Conservation (phyloP, 495 filamentous ascomycete species). For the Neohortaea acidophila region DNA sequence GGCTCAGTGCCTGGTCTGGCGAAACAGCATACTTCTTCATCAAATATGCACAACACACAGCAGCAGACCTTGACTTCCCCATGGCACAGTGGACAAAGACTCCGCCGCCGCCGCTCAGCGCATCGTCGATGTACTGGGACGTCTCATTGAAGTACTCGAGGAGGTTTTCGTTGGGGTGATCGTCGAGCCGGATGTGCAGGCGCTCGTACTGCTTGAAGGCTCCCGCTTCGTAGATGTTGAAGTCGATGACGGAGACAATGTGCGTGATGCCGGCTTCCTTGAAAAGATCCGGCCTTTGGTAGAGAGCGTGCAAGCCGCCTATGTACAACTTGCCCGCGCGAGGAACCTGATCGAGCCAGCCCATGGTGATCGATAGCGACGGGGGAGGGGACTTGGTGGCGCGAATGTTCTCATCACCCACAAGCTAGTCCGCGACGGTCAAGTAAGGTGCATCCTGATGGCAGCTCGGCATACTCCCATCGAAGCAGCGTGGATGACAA, state of each 20-base stretch:
- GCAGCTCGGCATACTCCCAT: too few relatives aligned
- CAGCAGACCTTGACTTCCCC: slow-evolving; percentile 22
- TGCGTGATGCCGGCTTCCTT: slow-evolving; percentile 19
- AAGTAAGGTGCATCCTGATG: too few relatives aligned
- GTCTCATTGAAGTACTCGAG: slow-evolving; percentile 17
- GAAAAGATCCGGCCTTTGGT: slow-evolving; percentile 21
- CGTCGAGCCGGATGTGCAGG: slow-evolving; percentile 20
- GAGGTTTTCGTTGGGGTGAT: slow-evolving; percentile 23
- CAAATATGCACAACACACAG: slow-evolving; percentile 20
- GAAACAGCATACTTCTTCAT: slow-evolving; percentile 17
- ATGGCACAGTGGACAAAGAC: slow-evolving; percentile 26
- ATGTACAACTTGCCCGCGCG: slow-evolving; percentile 21
- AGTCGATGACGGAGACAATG: slow-evolving; percentile 22
- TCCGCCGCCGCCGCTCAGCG: slow-evolving; percentile 13
- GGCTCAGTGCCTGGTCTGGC: slow-evolving; percentile 13
- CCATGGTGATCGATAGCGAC: slow-evolving; percentile 16
- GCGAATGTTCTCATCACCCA: too few relatives aligned
- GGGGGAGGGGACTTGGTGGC: too few relatives aligned
- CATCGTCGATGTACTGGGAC: slow-evolving; percentile 17
- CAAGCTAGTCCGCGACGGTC: too few relatives aligned
- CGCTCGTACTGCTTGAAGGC: slow-evolving; percentile 16
- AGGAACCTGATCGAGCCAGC: slow-evolving; percentile 21
- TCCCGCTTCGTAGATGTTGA: slow-evolving; percentile 14
- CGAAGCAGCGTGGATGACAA: too few relatives aligned
- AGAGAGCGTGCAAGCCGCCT: slow-evolving; percentile 24